Base-by-base conservation (phyloP, 1,284 basidiomycete species). In the Cystobasidium slooffiae region DNA sequence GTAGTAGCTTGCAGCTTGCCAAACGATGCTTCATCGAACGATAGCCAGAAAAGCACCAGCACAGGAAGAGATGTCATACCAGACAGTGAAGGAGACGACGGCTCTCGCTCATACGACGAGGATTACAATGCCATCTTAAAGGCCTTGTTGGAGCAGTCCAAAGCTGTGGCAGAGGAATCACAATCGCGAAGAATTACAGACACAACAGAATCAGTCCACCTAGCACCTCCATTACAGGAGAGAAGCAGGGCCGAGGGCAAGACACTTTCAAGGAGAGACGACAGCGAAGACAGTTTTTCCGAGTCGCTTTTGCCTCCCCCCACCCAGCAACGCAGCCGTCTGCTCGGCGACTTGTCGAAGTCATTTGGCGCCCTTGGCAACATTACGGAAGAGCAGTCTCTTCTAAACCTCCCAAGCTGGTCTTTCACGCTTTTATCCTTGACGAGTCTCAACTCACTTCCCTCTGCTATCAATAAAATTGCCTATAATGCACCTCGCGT, bases 331-430 rank as follows among this genome's bases (percentile, higher is more conserved):
- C 64, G 64, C 51, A 66, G 68, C 39, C 55, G 68, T n/a, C n/a
- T 51, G 22, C 14, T 58, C 14, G 43, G 66, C 7, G 53, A 68
- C 41, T 31, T 16, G 6, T 56, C 66, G 53, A 43, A 49, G 44
- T 59, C 46, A 18, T 43, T 24, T 12, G 46, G 53, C 9, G n/a
- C 14, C 6, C 37, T 68, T 6, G 66, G 66, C 37, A 62, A 70
- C 41, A 43, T 65, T 10, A 73, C 70, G 31, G 43, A 55, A 49
- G 70, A 73, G 37, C 43, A 66, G 20, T 73, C 70, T 22, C 14
- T 73, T 10, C 24, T 73, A 1, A 73, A 73, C 37, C 63, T 73
- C 8, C 70, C 70, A 3, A 66, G 62, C 63, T 73, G 70, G 70
- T 31, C 20, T 39, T 73, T 73, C 53, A 37, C 51, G 9, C 62